phyloP scores from a whole-genome alignment of 179 eudicot species.

The Patellifolia procumbens region DNA sequence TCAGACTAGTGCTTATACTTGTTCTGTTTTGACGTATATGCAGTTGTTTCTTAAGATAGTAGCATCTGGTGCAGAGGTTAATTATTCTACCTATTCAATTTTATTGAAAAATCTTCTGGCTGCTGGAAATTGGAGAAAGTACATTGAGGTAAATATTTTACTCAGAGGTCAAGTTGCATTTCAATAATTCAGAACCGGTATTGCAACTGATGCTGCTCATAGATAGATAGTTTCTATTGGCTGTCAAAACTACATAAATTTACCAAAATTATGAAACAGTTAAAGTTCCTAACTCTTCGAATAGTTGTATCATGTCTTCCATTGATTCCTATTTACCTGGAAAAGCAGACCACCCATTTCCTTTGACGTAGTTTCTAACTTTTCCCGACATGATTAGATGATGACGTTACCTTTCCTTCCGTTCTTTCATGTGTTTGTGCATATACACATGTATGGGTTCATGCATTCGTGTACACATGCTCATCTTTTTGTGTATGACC shows the following conservation, averaged over 20 bases:
- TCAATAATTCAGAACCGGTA: too few relatives aligned
- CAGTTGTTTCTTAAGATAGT: constrained; percentile 85
- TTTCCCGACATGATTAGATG: too few relatives aligned
- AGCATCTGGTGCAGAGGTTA: constrained; percentile 68
- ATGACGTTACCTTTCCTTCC: too few relatives aligned
- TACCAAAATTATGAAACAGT: neutral
- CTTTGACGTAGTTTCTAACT: too few relatives aligned
- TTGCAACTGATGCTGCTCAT: neutral
- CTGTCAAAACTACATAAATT: neutral
- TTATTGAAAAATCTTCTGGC: constrained; percentile 79
- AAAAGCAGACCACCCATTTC: neutral
- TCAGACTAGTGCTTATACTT: neutral
- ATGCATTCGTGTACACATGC: too few relatives aligned
- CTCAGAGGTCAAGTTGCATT: neutral
- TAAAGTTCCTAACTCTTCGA: neutral
- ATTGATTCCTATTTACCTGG: neutral
- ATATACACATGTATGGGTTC: too few relatives aligned
- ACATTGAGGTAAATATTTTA: constrained; percentile 65
- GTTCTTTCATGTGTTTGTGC: too few relatives aligned
- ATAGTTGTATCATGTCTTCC: neutral
- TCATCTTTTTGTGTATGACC: too few relatives aligned
- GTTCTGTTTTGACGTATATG: constrained; percentile 22
- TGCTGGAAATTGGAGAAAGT: constrained; percentile 93
- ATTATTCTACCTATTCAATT: constrained; percentile 63
- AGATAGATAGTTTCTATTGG: neutral